Percentiles rank a stretch among this genome's conserved stretches.
Evolutionary conservation across 148 eudicot species (phyloP).

Genomic region (Nyssa sinensis): DNA sequence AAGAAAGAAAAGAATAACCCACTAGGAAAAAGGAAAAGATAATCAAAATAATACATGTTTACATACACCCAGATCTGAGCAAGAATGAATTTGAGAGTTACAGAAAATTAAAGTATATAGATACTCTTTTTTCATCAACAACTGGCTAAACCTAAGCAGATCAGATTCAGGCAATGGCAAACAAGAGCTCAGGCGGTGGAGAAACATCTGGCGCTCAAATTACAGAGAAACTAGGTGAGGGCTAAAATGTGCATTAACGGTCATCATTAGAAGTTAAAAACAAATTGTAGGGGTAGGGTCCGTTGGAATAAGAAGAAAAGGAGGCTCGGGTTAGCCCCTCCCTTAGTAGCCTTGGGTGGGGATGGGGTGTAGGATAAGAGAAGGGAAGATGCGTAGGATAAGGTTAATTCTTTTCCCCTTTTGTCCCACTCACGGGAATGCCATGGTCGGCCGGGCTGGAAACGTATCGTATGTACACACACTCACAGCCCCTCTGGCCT

Average conservation of each 20-base stretch:
- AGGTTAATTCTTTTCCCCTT: conserved; percentile 17
- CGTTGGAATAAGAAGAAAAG: conserved; percentile 19
- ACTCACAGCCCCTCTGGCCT: conserved; percentile 20
- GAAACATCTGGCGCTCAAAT: conserved; percentile 24
- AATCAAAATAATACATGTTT: conserved; percentile 50
- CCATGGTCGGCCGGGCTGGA: conserved; percentile 39
- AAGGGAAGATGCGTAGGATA: conserved; percentile 20
- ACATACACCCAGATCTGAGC: conserved; percentile 49
- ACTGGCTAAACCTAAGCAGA: conserved; percentile 39
- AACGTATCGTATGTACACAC: not conserved
- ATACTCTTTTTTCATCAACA: conserved; percentile 16
- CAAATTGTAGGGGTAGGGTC: too few species aligned
- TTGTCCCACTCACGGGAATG: conserved; percentile 43
- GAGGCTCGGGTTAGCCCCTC: conserved; percentile 9
- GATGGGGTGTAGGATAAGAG: conserved; percentile 9
- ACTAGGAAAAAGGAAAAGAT: conserved; percentile 33
- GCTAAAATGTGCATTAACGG: too few species aligned
- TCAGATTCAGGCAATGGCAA: conserved; percentile 26
- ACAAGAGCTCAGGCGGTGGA: conserved; percentile 18
- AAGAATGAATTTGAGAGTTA: conserved; percentile 28
- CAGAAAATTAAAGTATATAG: conserved; percentile 32
- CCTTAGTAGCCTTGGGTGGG: too few species aligned
- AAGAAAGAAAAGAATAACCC: conserved; percentile 19
- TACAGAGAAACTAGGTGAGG: conserved; percentile 13
- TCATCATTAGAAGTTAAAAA: too few species aligned